Base-by-base conservation (phyloP, 331 rosid species). In the Erythrophleum ivorense region DNA sequence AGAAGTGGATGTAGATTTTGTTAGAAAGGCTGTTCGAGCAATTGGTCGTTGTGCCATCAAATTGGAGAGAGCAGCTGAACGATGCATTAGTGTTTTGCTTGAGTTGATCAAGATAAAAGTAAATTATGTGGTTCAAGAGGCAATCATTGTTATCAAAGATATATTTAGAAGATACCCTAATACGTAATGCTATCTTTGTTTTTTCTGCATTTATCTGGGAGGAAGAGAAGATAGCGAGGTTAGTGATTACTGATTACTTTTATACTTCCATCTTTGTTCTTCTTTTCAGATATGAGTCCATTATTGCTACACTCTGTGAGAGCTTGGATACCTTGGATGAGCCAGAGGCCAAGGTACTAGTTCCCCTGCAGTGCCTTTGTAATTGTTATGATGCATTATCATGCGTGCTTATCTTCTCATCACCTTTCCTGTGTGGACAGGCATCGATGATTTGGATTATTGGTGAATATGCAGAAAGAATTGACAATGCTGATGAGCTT, bases 31-130 rank as follows among this genome's bases (percentile, higher is more conserved):
- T 73, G 99, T 96, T 73, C 99, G 99, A 66, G 99, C 99, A 78
- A 96, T 96, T 90, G 99, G 99, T 78, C 96, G 99, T 71, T 94
- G 99, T 89, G 99, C 99, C 86, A 96, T 96, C 87, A 96, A 96
- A 87, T 86, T 96, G 85, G 99, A 96, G 87, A 88, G 99, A 88
- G 99, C 99, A 21, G 98, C 99, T 87, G 99, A 96, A 87, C 88
- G 99, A 82, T 96, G 99, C 91, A 94, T 96, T 75, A 96, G 98
- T 76, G 99, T 96, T 81, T 90, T 96, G 91, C 98, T 96, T 69
- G 99, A 96, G 85, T 84, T 96, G 88, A 96, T 96, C 86, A 96
- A 96, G 97, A 94, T 94, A 80, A 96, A 96, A 91, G 99, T 96
- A 64, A 96, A 96, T 78, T 94, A 96, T 79, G 99, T 96, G 84